These are phyloP conservation scores for Globisporangium echinulatum DNA, from an alignment of 352 stramenopile species.

Conservation along the genomic window DNA sequence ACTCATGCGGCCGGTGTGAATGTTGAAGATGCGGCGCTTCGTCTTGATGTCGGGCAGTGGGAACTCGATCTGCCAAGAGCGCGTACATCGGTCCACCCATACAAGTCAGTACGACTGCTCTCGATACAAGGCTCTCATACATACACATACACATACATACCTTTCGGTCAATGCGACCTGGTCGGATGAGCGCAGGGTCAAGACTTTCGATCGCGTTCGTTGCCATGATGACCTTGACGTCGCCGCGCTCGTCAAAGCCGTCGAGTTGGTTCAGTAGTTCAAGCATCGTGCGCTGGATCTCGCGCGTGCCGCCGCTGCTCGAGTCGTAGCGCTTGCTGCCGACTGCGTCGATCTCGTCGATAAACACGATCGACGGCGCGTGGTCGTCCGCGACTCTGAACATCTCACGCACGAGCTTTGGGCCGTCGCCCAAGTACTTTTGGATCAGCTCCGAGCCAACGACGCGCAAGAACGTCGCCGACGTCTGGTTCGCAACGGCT, in stretches of 20 bases:
- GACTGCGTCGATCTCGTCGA: slow-evolving; percentile 99
- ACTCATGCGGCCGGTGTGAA: slow-evolving; percentile 99
- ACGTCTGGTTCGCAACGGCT: slow-evolving; percentile 99
- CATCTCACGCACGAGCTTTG: slow-evolving; percentile 99
- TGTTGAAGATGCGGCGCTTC: slow-evolving; percentile 99
- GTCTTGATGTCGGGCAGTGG: slow-evolving; percentile 99
- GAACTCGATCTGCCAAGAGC: slow-evolving; percentile 94
- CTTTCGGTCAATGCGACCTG: slow-evolving; percentile 99
- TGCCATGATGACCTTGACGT: slow-evolving; percentile 99
- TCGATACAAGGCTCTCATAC: too few relatives aligned
- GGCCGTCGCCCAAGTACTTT: slow-evolving; percentile 99
- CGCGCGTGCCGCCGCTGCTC: slow-evolving; percentile 94
- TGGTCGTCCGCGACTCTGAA: slow-evolving; percentile 99
- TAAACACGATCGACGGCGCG: slow-evolving; percentile 99
- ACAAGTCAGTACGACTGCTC: too few relatives aligned
- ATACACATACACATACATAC: slow-evolving; percentile 14
- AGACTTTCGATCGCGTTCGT: slow-evolving; percentile 99
- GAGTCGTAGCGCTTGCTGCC: slow-evolving; percentile 99
- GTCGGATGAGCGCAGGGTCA: slow-evolving; percentile 98
- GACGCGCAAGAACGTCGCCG: slow-evolving; percentile 98
- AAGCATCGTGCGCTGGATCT: slow-evolving; percentile 99
- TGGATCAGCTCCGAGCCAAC: slow-evolving; percentile 99
- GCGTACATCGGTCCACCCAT: background rate
- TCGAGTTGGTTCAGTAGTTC: slow-evolving; percentile 99
- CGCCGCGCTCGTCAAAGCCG: slow-evolving; percentile 98